Conservation (phyloP, 1,284 basidiomycete species). For the Leccinum pachyderme region DNA sequence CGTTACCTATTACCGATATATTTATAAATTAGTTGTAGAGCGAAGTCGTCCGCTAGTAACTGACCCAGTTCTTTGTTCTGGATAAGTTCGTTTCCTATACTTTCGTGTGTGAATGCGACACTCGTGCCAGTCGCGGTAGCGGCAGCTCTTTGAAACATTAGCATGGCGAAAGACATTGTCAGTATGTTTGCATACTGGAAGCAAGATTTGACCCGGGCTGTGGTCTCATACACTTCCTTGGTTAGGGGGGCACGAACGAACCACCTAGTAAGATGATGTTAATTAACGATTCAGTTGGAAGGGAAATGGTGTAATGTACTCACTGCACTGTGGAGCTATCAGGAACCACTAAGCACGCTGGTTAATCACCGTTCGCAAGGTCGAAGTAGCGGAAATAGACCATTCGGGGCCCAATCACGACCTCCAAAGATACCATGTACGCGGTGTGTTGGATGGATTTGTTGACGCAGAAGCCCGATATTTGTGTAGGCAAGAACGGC, state of each 20-base stretch:
- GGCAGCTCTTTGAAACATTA: slow-evolving; percentile 17
- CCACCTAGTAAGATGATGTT: slow-evolving; percentile 41
- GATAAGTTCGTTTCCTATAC: slow-evolving; percentile 55
- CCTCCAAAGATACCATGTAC: slow-evolving; percentile 66
- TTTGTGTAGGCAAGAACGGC: slow-evolving; percentile 72
- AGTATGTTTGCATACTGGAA: slow-evolving; percentile 55
- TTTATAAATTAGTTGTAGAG: not conserved
- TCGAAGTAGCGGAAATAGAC: slow-evolving; percentile 33
- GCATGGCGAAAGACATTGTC: not conserved
- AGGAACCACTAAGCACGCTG: slow-evolving; percentile 61
- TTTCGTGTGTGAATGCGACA: slow-evolving; percentile 44
- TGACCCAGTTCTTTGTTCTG: slow-evolving; percentile 62
- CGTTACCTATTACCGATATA: slow-evolving; percentile 40
- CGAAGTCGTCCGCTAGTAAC: not conserved
- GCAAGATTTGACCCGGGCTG: slow-evolving; percentile 62
- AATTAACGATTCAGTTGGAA: not conserved
- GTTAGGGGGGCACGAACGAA: slow-evolving; percentile 68
- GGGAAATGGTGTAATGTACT: slow-evolving; percentile 10
- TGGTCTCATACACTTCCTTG: slow-evolving; percentile 54
- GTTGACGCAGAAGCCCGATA: slow-evolving; percentile 73
- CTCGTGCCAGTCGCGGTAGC: slow-evolving; percentile 65
- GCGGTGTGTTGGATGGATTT: slow-evolving; percentile 58
- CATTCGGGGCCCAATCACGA: slow-evolving; percentile 60
- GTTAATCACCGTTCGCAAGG: not conserved
- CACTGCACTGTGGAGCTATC: slow-evolving; percentile 68